Conservation (phyloP, 305 asterid genomes). For the Fraxinus velutina region DNA sequence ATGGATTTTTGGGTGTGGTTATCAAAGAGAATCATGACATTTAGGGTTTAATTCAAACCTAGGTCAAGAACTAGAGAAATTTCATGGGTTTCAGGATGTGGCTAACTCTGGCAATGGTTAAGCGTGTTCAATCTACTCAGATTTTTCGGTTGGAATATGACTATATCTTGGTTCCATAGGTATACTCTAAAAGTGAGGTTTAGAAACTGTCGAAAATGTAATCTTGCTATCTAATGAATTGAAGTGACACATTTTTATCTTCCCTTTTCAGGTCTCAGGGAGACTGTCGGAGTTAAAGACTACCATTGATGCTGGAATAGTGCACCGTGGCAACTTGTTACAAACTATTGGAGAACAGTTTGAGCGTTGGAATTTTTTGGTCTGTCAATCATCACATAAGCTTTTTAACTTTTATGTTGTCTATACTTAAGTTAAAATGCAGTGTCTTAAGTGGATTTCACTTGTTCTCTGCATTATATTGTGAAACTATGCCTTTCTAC, state of each 20-base stretch:
- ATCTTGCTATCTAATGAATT: neutral
- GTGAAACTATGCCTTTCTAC: conserved; percentile 7
- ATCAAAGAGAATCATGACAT: neutral
- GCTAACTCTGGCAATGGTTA: neutral
- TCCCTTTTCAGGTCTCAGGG: conserved; percentile 64
- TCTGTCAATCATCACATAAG: conserved; percentile 23
- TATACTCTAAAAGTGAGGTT: neutral
- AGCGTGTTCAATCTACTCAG: neutral
- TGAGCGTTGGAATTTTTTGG: conserved; percentile 90
- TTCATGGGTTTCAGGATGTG: neutral
- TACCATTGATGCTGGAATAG: conserved; percentile 84
- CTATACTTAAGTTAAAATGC: neutral
- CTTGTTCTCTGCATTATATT: neutral
- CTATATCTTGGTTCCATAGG: neutral
- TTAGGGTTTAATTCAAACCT: neutral
- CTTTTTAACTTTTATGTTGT: neutral
- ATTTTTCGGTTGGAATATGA: neutral
- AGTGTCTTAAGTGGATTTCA: conserved; percentile 1
- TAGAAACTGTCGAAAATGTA: neutral
- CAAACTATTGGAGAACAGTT: conserved; percentile 74
- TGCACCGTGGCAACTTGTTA: conserved; percentile 78
- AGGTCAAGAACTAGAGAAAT: neutral
- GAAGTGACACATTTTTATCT: conserved; percentile 7
- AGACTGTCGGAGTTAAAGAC: conserved; percentile 86
- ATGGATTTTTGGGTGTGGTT: neutral